Percentiles rank a stretch among this genome's conserved stretches.
These are phyloP conservation scores for Ilex asprella DNA, from an alignment of 257 asterid genomes.

Conservation along the genomic window DNA sequence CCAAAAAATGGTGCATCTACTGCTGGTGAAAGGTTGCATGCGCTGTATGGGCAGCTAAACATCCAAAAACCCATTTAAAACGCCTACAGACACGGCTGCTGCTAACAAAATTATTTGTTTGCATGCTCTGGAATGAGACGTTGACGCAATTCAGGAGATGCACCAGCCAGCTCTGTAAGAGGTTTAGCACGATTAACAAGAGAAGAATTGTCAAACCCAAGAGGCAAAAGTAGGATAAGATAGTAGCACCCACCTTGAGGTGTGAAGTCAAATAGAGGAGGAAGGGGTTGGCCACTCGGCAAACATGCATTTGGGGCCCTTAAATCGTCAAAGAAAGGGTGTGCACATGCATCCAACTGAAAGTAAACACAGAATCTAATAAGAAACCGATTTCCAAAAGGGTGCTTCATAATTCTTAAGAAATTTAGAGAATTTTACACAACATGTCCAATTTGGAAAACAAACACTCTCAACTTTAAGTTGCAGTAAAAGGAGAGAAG, in stretches of 20 bases:
- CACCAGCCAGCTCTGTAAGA: constrained; percentile 40
- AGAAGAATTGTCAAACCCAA: neutral
- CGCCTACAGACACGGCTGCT: constrained; percentile 5
- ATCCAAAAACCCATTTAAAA: constrained; percentile 26
- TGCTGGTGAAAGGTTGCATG: neutral
- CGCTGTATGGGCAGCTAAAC: constrained; percentile 4
- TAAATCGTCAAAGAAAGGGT: constrained; percentile 71
- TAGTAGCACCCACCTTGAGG: constrained; percentile 48
- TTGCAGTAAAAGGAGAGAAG: too few species aligned
- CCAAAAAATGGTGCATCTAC: neutral
- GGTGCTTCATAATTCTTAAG: too few species aligned
- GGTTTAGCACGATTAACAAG: neutral
- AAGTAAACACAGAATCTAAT: constrained; percentile 10
- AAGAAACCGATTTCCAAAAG: neutral
- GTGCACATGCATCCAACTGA: constrained; percentile 95
- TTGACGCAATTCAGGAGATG: constrained; percentile 30
- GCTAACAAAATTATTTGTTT: constrained; percentile 15
- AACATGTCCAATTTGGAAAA: too few species aligned
- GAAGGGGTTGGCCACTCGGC: constrained; percentile 66
- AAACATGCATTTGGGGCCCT: constrained; percentile 59
- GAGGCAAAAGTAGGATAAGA: neutral
- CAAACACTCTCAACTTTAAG: too few species aligned
- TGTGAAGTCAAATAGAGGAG: constrained; percentile 75
- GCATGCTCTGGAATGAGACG: constrained; percentile 34
- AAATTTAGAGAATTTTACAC: too few species aligned